Percentiles rank a stretch among this genome's conserved stretches.
Evolutionary conservation across 2,329 filamentous ascomycete species (phyloP).

Genomic region (Botryosphaeria dothidea): DNA sequence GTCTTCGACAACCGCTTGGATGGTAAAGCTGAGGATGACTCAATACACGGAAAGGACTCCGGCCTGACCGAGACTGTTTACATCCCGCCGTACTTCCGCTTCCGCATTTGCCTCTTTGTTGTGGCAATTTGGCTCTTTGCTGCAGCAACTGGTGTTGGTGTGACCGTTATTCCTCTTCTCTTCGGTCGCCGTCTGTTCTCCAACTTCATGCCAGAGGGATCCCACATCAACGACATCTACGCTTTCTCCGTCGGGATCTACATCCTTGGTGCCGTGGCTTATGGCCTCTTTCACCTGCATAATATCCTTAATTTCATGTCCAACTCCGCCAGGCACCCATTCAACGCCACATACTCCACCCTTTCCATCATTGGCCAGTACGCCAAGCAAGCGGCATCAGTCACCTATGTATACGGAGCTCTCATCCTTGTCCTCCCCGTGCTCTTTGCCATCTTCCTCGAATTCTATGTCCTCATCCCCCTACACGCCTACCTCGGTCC

Average conservation of each 20-base stretch:
- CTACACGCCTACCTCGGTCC: conserved; percentile 69
- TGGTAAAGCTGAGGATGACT: conserved; percentile 47
- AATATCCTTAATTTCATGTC: conserved; percentile 29
- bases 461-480: conserved; percentile 86
- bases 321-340: conserved; percentile 29
- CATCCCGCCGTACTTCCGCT: conserved; percentile 83
- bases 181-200: conserved; percentile 81
- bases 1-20: conserved; percentile 67
- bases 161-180: conserved; percentile 83
- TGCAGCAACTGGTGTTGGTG: conserved; percentile 78
- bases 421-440: conserved; percentile 80
- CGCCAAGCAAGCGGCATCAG: conserved; percentile 43
- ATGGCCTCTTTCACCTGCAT: conserved; percentile 57
- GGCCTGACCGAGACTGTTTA: conserved; percentile 56
- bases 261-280: conserved; percentile 68
- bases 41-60: conserved; percentile 36
- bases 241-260: conserved; percentile 92
- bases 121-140: conserved; percentile 92
- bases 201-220: conserved; percentile 63
- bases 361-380: conserved; percentile 25
- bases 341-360: conserved; percentile 31
- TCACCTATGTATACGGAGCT: conserved; percentile 74
- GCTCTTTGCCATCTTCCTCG: conserved; percentile 75
- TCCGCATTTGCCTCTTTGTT: conserved; percentile 82
- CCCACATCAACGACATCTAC: conserved; percentile 87